A percentile compares a stretch with the other conserved stretches of the same genome.
phyloP scores from a whole-genome alignment of 2,329 filamentous ascomycete genomes.

The Annulohypoxylon truncatum region DNA sequence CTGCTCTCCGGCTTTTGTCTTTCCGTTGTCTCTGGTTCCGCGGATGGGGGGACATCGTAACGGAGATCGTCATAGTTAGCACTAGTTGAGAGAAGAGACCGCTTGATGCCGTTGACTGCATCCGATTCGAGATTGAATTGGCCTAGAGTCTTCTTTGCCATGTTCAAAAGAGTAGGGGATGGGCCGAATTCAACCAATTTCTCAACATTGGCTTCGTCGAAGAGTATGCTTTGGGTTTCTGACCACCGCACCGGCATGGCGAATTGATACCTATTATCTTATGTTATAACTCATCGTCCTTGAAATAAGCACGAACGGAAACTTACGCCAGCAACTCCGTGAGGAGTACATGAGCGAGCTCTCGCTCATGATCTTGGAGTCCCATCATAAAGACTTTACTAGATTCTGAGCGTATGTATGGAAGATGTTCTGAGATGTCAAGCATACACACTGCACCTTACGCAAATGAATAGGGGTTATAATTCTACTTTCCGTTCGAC shows the following conservation, averaged over 20 bases:
- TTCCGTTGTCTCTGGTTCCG: constrained; percentile 22
- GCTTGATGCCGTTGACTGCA: constrained; percentile 37
- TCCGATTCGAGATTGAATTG: constrained; percentile 39
- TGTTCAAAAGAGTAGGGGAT: constrained; percentile 37
- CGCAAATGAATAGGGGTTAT: not conserved
- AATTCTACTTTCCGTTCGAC: not conserved
- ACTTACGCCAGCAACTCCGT: constrained; percentile 40
- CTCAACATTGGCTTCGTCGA: constrained; percentile 35
- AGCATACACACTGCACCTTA: constrained; percentile 1
- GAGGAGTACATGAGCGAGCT: constrained; percentile 42
- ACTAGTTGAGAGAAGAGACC: constrained; percentile 38
- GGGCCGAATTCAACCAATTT: constrained; percentile 39
- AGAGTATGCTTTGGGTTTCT: constrained; percentile 39
- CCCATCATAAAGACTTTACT: constrained; percentile 20
- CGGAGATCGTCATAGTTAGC: constrained; percentile 39
- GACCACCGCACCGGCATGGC: constrained; percentile 41
- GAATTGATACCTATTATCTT: constrained; percentile 35
- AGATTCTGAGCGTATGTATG: not conserved
- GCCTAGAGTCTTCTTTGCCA: constrained; percentile 38
- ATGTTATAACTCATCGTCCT: not conserved
- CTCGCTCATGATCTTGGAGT: constrained; percentile 29
- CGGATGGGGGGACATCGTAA: constrained; percentile 28
- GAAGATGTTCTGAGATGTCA: not conserved
- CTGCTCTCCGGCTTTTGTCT: constrained; percentile 3
- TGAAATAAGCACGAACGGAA: not conserved